Conservation (phyloP, 2,329 filamentous ascomycete species). For the Thelonectria blattea region DNA sequence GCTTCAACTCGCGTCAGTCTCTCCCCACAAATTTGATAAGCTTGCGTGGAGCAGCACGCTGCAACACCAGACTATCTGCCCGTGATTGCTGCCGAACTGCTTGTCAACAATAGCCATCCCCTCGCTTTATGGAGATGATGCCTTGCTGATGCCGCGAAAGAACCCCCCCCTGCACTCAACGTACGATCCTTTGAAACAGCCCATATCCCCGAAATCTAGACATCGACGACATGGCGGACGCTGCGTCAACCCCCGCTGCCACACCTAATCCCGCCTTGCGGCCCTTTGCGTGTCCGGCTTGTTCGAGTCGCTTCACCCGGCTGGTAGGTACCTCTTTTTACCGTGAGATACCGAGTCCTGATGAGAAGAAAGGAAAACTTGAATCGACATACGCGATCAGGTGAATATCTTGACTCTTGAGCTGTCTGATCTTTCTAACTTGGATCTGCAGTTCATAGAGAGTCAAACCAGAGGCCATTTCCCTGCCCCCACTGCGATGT, state of each 20-base stretch:
- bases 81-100: background rate
- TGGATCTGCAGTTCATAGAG: slow-evolving; percentile 15
- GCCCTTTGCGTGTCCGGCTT: slow-evolving; percentile 22
- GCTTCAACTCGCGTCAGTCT: background rate
- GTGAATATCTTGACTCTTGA: background rate
- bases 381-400: slow-evolving; percentile 22
- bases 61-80: slow-evolving; percentile 12
- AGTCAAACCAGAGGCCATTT: slow-evolving; percentile 20
- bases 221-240: slow-evolving; percentile 12
- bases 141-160: background rate
- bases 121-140: slow-evolving; percentile 2
- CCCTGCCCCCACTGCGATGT: slow-evolving; percentile 22
- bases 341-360: background rate
- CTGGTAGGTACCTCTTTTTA: slow-evolving; percentile 9
- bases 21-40: slow-evolving; percentile 15
- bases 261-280: slow-evolving; percentile 12
- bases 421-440: background rate
- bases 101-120: background rate
- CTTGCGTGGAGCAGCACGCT: background rate
- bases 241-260: slow-evolving; percentile 3
- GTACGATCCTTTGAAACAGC: background rate
- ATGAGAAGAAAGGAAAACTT: slow-evolving; percentile 13
- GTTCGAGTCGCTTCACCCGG: slow-evolving; percentile 21
- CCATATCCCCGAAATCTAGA: background rate
- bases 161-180: background rate